Base-by-base conservation (phyloP, 2,329 filamentous ascomycete species). In the Plenodomus lindquistii region DNA sequence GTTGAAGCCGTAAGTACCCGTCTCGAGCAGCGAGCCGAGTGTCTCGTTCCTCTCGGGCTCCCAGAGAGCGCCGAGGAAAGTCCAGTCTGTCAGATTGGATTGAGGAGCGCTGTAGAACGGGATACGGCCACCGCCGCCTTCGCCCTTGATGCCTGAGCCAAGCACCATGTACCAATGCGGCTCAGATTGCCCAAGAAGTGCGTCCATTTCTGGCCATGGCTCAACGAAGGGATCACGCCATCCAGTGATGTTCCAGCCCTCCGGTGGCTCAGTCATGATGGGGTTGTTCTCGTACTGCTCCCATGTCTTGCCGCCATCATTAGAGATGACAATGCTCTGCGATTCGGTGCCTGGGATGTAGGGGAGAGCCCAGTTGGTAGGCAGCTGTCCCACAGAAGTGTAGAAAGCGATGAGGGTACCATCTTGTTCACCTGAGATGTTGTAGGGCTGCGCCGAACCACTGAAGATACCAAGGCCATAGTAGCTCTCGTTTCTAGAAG, bases 391-490 rank as follows among this genome's bases (percentile, higher is more conserved):
- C 3, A 78, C 76, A 2, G 74, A 75, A 2, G 78, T 80, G 63
- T 80, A 80, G 48, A 79, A 75, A 13, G 72, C 59, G 11, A 77
- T 67, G 2, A 79, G 69, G 5, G 76, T 76, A 34, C 76, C 77
- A 51, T 79, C 72, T 34, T 71, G 58, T 47, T 78, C 72, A 24
- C 78, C 79, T 3, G 73, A 55, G 0, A 78, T 62, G 11, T 79
- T 80, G 7, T 79, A 75, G 1, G 80, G 76, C 51, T 77, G 74
- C 3, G 74, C 72, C 31, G 77, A 79, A 3, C 80, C 80, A 4
- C 76, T 79, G 60, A 82, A 82, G 24, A 81, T 77, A 1, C 80
- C 79, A 11, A 81, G 68, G 1, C 75, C 71, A 47, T 82, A 77
- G 57, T 82, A 81, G 7, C 68, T 65, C 35, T 69, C 70, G 46